These are phyloP conservation scores for Pelargonium myrrhifolium DNA, from an alignment of 441 rosid genomes.

Conservation along the genomic window DNA sequence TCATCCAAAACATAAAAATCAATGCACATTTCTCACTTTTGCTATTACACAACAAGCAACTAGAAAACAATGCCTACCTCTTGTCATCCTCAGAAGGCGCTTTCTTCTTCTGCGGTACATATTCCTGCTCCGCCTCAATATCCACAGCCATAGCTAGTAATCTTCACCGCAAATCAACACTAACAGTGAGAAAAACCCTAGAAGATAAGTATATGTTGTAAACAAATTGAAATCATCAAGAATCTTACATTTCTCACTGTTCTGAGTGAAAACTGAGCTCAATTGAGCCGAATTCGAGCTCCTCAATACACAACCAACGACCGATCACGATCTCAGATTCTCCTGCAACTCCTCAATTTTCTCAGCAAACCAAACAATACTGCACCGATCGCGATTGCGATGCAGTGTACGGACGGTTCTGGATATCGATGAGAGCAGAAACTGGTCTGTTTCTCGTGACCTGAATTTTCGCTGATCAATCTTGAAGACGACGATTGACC, in stretches of 20 bases:
- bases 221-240: neutral
- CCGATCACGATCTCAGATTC: neutral
- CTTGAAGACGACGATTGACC: neutral
- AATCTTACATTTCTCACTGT: neutral
- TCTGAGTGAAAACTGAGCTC: neutral
- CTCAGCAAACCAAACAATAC: slow-evolving; percentile 3
- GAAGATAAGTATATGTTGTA: no score
- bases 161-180: neutral
- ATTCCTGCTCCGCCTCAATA: slow-evolving; percentile 30
- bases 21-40: neutral
- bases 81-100: slow-evolving; percentile 55
- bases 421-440: neutral
- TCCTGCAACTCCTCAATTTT: neutral
- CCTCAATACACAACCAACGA: neutral
- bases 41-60: neutral
- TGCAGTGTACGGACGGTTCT: no score
- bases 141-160: slow-evolving; percentile 35
- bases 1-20: slow-evolving; percentile 5
- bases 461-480: neutral
- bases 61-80: slow-evolving; percentile 28
- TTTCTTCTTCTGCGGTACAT: slow-evolving; percentile 41
- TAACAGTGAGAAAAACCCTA: neutral
- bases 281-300: neutral
- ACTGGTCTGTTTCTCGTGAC: neutral
- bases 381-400: neutral